Base-by-base conservation (phyloP, 371 early-diverging fungal genomes). In the Encephalitozoon romaleae region DNA sequence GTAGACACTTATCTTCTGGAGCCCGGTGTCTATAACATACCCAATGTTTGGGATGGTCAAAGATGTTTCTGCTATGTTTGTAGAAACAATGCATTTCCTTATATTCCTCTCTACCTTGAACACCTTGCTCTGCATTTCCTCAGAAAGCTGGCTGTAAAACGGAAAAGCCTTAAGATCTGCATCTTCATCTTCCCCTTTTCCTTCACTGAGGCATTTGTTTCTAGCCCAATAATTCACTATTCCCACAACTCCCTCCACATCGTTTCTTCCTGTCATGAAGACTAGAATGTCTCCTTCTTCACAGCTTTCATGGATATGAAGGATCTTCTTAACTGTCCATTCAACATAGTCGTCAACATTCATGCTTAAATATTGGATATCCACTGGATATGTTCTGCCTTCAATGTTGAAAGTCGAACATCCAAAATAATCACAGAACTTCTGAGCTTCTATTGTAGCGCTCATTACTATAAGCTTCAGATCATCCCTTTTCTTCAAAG, bases 1-100 rank as follows among this genome's bases (percentile, higher is more conserved):
- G 94, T 93, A 77, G 90, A 94, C 28, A 92, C 94, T 84, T 93
- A 94, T 79, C 91, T 90, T 82, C 95, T 98, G 42, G 88, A 91
- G 55, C n/a, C 82, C 82, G 5, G 75, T 74, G 59, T 81, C 81
- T 43, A 81, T 64, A 21, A 81, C 81, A 75, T 78, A 81, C 25
- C 70, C 74, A 32, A 81, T 70, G 30, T 73, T 78, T 49, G 76
- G 72, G 26, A 82, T 82, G 9, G 82, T 82, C 23, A 82, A 59
- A 12, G 78, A 77, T 38, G 81, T 74, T 54, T 81, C 81, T 55
- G 81, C 81, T 65, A 78, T 71, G 53, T 77, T 81, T 51, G 81
- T 81, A 0, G 81, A 76, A 54, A 81, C 77, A 23, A 81, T 78
- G 39, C 77, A 77, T 67, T 75, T 81, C 43, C 81, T 68, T 52